These are phyloP conservation scores for Rhynchospora pubera DNA, from an alignment of 176 grass and related monocot genomes.

Conservation along the genomic window DNA sequence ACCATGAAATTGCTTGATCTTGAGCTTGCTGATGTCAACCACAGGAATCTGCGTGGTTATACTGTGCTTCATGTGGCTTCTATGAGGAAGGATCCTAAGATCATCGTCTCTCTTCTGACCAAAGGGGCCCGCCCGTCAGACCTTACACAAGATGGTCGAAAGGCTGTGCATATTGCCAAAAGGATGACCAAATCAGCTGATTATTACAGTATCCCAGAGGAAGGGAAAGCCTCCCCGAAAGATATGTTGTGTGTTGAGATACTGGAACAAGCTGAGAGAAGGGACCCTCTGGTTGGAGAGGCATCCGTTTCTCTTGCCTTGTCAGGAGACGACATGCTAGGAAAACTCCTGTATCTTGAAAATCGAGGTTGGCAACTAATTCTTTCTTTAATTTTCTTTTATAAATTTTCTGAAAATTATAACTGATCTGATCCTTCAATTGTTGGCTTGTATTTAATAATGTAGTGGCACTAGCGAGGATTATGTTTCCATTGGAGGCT, in stretches of 20 bases:
- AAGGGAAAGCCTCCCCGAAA: slow-evolving; percentile 56
- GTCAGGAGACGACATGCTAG: slow-evolving; percentile 47
- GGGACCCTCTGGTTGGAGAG: slow-evolving; percentile 51
- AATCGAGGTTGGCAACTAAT: slow-evolving; percentile 54
- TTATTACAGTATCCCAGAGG: slow-evolving; percentile 34
- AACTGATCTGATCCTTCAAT: neutral
- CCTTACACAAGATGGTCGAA: slow-evolving; percentile 60
- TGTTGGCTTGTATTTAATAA: slow-evolving; percentile 12
- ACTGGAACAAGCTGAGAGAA: slow-evolving; percentile 76
- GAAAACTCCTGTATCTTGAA: slow-evolving; percentile 65
- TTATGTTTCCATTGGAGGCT: slow-evolving; percentile 78
- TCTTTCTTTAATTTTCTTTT: neutral
- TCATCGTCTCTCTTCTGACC: slow-evolving; percentile 81
- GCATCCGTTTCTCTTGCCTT: slow-evolving; percentile 64
- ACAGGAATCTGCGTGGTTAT: slow-evolving; percentile 65
- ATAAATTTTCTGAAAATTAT: neutral
- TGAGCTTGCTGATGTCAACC: slow-evolving; percentile 81
- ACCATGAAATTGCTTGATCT: slow-evolving; percentile 76
- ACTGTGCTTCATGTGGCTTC: slow-evolving; percentile 86
- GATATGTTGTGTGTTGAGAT: slow-evolving; percentile 63
- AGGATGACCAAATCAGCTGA: slow-evolving; percentile 45
- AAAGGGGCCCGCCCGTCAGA: slow-evolving; percentile 73
- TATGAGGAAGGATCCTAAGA: slow-evolving; percentile 75
- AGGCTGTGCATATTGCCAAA: slow-evolving; percentile 77
- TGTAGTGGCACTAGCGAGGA: slow-evolving; percentile 78